phyloP scores from a whole-genome alignment of 1,139 yeast species.

The Diutina mesorugosa region DNA sequence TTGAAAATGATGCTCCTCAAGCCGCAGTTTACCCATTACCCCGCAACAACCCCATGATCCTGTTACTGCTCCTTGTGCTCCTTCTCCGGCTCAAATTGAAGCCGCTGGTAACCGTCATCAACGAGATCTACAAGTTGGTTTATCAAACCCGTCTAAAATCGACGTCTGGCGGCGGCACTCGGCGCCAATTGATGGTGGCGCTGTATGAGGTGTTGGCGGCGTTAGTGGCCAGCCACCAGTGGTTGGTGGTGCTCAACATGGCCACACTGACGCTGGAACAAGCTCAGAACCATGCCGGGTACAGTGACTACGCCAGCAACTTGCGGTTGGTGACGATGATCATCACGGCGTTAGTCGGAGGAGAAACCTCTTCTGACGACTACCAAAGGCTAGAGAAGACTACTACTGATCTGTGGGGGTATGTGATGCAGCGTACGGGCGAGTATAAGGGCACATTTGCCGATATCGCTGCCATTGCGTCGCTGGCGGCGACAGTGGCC shows the following conservation, averaged over 20 bases:
- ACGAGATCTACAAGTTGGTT: conserved; percentile 27
- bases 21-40: conserved; percentile 23
- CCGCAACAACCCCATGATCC: conserved; percentile 15
- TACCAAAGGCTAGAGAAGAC: neutral
- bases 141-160: conserved; percentile 21
- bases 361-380: neutral
- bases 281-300: neutral
- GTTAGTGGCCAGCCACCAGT: neutral
- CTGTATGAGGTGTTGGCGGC: neutral
- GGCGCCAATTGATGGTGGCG: neutral
- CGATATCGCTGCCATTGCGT: neutral
- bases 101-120: conserved; percentile 22
- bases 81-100: conserved; percentile 24
- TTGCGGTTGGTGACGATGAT: conserved; percentile 4
- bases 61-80: conserved; percentile 14
- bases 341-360: conserved; percentile 3
- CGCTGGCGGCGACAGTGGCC: neutral
- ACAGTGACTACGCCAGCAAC: conserved; percentile 3
- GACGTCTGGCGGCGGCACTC: neutral
- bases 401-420: neutral
- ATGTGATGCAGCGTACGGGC: neutral
- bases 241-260: neutral
- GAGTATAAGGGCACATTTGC: neutral
- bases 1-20: conserved; percentile 13
- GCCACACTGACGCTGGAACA: neutral